These are phyloP conservation scores for Tripterygium wilfordii DNA, from an alignment of 177 flowering plant genomes.

Conservation along the genomic window DNA sequence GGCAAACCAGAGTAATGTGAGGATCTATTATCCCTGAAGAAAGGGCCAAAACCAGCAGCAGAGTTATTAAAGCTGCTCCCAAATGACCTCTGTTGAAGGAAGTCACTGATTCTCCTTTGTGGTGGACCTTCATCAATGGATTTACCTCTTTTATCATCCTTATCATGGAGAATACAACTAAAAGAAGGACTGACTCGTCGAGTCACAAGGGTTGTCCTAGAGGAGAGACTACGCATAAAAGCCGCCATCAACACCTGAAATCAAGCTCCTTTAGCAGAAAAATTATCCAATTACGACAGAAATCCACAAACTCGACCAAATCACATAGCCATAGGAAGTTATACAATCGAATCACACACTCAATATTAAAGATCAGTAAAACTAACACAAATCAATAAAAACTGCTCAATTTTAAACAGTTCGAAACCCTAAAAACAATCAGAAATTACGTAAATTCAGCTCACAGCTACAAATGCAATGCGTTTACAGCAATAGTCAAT, in stretches of 20 bases:
- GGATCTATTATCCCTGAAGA: constrained; percentile 18
- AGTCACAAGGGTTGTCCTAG: constrained; percentile 27
- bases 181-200: constrained; percentile 34
- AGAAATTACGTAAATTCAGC: no score
- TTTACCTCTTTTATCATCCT: constrained; percentile 20
- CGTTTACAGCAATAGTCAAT: no score
- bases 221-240: constrained; percentile 41
- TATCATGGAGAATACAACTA: constrained; percentile 29
- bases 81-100: constrained; percentile 9
- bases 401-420: no score
- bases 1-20: constrained; percentile 12
- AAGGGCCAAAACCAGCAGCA: constrained; percentile 16
- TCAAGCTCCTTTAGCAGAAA: not conserved
- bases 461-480: no score
- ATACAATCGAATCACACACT: no score
- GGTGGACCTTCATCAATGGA: constrained; percentile 12
- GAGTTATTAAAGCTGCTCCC: constrained; percentile 14
- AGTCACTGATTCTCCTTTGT: constrained; percentile 1
- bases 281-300: not conserved
- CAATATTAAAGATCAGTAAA: no score
- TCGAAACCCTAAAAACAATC: no score
- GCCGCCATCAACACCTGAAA: constrained; percentile 38
- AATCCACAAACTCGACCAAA: no score
- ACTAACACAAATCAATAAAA: no score
- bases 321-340: no score